Percentiles rank a stretch among this genome's conserved stretches.
phyloP scores from a whole-genome alignment of 2,329 filamentous ascomycete genomes.

The Gliomastix tumulicola region DNA sequence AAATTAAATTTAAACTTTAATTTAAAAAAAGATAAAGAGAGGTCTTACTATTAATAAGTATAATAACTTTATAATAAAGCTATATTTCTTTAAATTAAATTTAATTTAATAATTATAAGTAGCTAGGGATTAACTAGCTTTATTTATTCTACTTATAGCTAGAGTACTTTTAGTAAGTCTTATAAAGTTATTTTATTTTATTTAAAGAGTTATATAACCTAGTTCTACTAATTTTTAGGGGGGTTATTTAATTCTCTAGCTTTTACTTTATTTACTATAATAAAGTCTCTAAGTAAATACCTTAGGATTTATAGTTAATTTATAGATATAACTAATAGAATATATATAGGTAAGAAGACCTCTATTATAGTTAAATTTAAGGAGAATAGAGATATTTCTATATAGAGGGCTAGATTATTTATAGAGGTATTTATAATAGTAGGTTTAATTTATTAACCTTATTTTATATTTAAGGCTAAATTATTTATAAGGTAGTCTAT shows the following conservation, averaged over 20 bases:
- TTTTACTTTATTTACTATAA: not conserved
- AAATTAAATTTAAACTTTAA: not conserved
- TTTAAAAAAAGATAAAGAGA: not conserved
- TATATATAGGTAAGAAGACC: not conserved
- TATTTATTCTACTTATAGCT: not conserved
- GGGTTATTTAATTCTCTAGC: not conserved
- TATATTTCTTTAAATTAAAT: not conserved
- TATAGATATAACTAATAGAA: not conserved
- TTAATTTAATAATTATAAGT: not conserved
- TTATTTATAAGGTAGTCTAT: too few species aligned
- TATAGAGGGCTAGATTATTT: too few species aligned
- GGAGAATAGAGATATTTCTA: not conserved
- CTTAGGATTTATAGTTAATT: not conserved
- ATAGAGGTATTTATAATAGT: not conserved
- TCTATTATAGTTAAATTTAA: not conserved
- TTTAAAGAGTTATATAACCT: not conserved
- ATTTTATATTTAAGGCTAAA: too few species aligned
- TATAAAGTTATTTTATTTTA: not conserved
- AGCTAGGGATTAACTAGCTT: too few species aligned
- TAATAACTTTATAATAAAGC: too few species aligned
- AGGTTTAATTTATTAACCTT: not conserved
- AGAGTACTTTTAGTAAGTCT: not conserved
- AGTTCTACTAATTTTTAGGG: not conserved
- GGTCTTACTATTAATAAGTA: not conserved
- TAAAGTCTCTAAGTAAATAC: not conserved